These are phyloP conservation scores for Phytophthora constricta DNA, from an alignment of 352 stramenopile genomes.

Conservation along the genomic window DNA sequence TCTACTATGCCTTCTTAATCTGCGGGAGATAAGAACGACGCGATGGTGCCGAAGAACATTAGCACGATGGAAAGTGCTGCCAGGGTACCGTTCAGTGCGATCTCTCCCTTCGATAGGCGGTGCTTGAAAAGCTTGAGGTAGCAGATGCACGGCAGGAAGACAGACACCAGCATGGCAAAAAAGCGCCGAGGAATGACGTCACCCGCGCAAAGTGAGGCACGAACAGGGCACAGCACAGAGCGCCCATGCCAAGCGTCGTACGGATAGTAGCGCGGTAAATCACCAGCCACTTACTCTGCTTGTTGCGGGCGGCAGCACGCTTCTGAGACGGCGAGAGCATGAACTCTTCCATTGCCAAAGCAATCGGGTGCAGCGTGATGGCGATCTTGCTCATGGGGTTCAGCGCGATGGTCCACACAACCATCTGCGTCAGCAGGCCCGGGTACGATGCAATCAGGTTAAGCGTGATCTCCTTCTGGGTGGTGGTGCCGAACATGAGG, in stretches of 20 bases:
- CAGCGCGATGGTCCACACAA: conserved; percentile 85
- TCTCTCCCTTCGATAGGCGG: conserved; percentile 53
- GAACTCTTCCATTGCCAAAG: conserved; percentile 77
- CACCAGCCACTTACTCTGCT: conserved; percentile 40
- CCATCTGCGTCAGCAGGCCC: conserved; percentile 61
- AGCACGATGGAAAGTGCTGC: conserved; percentile 70
- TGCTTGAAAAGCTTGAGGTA: conserved; percentile 87
- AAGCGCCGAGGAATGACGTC: conserved; percentile 88
- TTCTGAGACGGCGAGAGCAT: conserved; percentile 57
- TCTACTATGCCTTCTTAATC: conserved; percentile 42
- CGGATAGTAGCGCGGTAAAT: conserved; percentile 74
- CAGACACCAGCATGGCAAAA: conserved; percentile 84
- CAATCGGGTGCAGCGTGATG: conserved; percentile 84
- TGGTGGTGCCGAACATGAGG: conserved; percentile 82
- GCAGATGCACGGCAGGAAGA: conserved; percentile 86
- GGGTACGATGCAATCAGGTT: conserved; percentile 80
- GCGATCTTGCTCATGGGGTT: conserved; percentile 91
- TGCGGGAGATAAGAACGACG: conserved; percentile 77
- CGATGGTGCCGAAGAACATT: conserved; percentile 77
- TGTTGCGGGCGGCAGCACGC: conserved; percentile 31
- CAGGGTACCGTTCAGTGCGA: conserved; percentile 60
- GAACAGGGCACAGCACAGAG: conserved; percentile 72
- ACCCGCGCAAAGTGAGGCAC: conserved; percentile 87
- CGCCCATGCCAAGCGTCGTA: conserved; percentile 54
- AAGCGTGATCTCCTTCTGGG: conserved; percentile 87